These are phyloP conservation scores for Elaeis guineensis DNA, from an alignment of 176 grass and related monocot species.

Conservation along the genomic window DNA sequence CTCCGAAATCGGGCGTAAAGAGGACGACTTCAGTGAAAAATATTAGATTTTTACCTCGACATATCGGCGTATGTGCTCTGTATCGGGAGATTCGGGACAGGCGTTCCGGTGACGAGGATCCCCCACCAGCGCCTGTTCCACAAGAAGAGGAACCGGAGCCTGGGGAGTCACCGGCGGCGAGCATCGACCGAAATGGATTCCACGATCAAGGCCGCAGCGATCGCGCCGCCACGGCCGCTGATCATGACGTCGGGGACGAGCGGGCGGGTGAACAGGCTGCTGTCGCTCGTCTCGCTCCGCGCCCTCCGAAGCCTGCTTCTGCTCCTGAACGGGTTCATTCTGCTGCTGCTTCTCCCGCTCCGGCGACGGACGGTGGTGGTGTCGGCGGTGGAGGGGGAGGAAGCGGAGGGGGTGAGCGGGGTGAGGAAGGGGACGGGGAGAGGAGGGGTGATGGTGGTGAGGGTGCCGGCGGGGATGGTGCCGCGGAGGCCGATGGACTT, in stretches of 20 bases:
- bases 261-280: not conserved
- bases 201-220: too few species aligned
- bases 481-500: not conserved
- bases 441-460: not conserved
- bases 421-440: not conserved
- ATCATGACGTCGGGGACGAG: not conserved
- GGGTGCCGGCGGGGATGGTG: not conserved
- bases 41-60: too few species aligned
- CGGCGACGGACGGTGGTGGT: not conserved
- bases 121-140: too few species aligned
- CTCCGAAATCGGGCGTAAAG: too few species aligned
- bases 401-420: not conserved
- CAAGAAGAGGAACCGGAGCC: too few species aligned
- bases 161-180: too few species aligned
- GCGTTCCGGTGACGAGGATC: too few species aligned
- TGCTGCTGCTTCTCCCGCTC: not conserved
- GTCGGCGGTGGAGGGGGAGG: not conserved
- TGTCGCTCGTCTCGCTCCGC: not conserved
- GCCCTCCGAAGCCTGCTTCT: not conserved
- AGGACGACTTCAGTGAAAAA: too few species aligned
- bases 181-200: too few species aligned
- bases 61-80: too few species aligned
- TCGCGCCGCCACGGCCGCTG: not conserved
- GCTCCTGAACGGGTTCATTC: constrained; percentile 2
- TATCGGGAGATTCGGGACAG: too few species aligned